These are phyloP conservation scores for Cyclanthera cordifolia DNA, from an alignment of 306 rosid genomes.

Conservation along the genomic window DNA sequence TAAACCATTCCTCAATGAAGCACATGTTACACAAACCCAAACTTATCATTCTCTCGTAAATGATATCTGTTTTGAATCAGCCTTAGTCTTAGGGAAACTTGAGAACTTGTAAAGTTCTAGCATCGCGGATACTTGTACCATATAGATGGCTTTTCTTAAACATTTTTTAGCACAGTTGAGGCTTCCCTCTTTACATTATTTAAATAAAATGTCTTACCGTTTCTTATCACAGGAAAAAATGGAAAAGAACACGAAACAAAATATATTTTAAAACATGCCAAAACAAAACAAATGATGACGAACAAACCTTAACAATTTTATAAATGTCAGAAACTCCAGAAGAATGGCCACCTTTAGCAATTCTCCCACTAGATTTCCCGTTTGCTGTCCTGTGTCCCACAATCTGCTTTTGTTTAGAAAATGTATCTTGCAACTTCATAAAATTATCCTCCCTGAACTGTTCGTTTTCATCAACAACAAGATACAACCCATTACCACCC, in stretches of 20 bases:
- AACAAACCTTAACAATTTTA: constrained; percentile 81
- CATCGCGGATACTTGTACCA: not conserved
- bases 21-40: not conserved
- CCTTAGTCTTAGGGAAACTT: not conserved
- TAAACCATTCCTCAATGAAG: not conserved
- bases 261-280: not conserved
- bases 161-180: not conserved
- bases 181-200: not conserved
- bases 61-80: not conserved
- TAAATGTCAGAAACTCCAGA: constrained; percentile 82
- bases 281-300: not conserved
- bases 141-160: not conserved
- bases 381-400: constrained; percentile 39
- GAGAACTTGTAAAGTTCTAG: not conserved
- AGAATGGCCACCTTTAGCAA: constrained; percentile 45
- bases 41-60: not conserved
- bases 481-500: constrained; percentile 75
- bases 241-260: not conserved
- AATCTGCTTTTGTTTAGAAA: constrained; percentile 42
- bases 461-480: constrained; percentile 78
- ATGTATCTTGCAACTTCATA: constrained; percentile 57
- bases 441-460: constrained; percentile 80
- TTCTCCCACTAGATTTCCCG: constrained; percentile 46
- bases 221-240: not conserved
- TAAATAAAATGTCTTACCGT: not conserved